Percentiles rank a stretch among this genome's conserved stretches.
phyloP scores from a whole-genome alignment of 2,329 filamentous ascomycete genomes.

The Calonectria multiphialidica region DNA sequence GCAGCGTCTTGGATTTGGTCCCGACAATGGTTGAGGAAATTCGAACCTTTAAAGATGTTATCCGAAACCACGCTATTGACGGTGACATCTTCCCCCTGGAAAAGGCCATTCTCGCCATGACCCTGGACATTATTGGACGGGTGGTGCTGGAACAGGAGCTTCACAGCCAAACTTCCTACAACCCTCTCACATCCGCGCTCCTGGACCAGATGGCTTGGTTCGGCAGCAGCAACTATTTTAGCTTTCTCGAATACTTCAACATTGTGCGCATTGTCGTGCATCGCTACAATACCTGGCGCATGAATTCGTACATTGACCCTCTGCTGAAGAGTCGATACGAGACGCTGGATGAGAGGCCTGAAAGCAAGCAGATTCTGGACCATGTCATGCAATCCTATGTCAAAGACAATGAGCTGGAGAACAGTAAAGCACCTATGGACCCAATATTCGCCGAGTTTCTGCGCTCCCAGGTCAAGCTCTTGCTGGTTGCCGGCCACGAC shows the following conservation, averaged over 20 bases:
- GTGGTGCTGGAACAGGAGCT: background rate
- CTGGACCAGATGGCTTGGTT: background rate
- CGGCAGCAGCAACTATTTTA: background rate
- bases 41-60: background rate
- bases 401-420: background rate
- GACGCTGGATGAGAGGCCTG: background rate
- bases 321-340: background rate
- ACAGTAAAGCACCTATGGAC: background rate
- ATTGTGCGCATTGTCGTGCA: background rate
- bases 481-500: background rate
- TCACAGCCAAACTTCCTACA: background rate
- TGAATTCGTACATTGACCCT: background rate
- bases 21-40: background rate
- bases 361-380: background rate
- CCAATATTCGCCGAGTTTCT: background rate
- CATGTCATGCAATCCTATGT: background rate
- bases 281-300: background rate
- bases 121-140: background rate
- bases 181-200: background rate
- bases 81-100: background rate
- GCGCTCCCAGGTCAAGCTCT: background rate
- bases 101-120: background rate
- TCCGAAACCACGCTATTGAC: background rate
- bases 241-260: background rate
- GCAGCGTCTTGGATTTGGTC: background rate